These are phyloP conservation scores for Paragyromitra xinjiangensis DNA, from an alignment of 495 filamentous ascomycete species.

Conservation along the genomic window DNA sequence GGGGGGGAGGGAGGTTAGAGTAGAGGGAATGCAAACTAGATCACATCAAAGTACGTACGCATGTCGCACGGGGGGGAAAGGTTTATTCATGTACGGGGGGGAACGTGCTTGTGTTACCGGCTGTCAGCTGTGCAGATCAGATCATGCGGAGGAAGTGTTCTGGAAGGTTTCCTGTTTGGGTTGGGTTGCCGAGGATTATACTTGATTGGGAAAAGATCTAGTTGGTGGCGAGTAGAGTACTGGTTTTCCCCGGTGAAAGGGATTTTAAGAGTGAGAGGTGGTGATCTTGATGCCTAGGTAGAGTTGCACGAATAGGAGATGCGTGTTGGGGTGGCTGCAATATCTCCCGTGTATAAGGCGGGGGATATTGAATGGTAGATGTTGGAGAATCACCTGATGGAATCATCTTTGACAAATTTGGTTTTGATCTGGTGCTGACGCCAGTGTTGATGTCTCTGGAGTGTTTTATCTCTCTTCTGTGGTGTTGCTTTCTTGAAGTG, in stretches of 20 bases:
- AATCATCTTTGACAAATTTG: slow-evolving; percentile 1
- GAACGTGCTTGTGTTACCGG: slow-evolving; percentile 37
- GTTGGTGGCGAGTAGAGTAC: neutral
- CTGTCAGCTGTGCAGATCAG: slow-evolving; percentile 37
- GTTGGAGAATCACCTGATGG: slow-evolving; percentile 3
- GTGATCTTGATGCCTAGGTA: slow-evolving; percentile 8
- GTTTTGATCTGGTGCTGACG: neutral
- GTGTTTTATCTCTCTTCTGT: neutral
- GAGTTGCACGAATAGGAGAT: slow-evolving; percentile 8
- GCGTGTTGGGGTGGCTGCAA: neutral
- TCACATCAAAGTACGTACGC: slow-evolving; percentile 22
- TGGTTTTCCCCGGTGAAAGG: neutral
- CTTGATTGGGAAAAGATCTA: slow-evolving; percentile 8
- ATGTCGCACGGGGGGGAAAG: slow-evolving; percentile 15
- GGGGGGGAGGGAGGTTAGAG: neutral
- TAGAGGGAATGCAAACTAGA: slow-evolving; percentile 21
- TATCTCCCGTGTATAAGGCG: neutral
- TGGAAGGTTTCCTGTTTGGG: slow-evolving; percentile 41
- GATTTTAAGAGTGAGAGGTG: slow-evolving; percentile 25
- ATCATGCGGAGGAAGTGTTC: slow-evolving; percentile 36
- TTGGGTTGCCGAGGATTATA: slow-evolving; percentile 9
- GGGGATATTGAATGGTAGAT: neutral
- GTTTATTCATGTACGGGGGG: slow-evolving; percentile 24
- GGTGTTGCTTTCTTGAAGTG: neutral
- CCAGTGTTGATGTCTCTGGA: neutral